Evolutionary conservation across 2,329 filamentous ascomycete species (phyloP).

Genomic region (Mycocentrospora acerina): DNA sequence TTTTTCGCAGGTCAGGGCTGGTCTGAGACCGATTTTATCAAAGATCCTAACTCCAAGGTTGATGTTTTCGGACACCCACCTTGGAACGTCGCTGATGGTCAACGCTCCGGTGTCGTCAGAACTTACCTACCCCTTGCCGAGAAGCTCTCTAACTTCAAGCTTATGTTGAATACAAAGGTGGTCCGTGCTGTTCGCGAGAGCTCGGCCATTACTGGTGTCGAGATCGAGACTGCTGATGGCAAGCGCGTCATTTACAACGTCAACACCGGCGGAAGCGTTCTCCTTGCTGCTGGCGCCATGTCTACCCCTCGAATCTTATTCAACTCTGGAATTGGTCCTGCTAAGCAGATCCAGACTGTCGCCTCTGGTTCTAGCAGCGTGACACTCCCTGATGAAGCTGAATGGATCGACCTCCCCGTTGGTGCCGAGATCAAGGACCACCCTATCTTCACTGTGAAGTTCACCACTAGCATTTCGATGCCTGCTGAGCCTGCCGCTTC

Average conservation of each 20-base stretch:
- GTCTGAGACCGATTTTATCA: conserved; percentile 63
- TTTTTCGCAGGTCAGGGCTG: conserved; percentile 64
- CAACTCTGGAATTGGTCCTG: conserved; percentile 67
- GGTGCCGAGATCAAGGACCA: conserved; percentile 47
- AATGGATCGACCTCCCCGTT: conserved; percentile 55
- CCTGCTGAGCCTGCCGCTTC: conserved; percentile 20
- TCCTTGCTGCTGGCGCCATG: conserved; percentile 68
- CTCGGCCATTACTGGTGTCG: conserved; percentile 63
- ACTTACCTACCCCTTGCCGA: conserved; percentile 68
- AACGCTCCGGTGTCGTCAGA: conserved; percentile 67
- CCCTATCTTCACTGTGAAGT: conserved; percentile 39
- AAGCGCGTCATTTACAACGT: conserved; percentile 56
- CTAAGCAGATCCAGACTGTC: conserved; percentile 49
- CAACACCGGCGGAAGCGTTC: conserved; percentile 61
- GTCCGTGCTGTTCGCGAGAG: conserved; percentile 64
- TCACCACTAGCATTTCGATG: conserved; percentile 26
- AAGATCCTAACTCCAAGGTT: conserved; percentile 61
- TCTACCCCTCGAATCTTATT: conserved; percentile 68
- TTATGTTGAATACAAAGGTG: conserved; percentile 67
- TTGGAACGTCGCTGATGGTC: conserved; percentile 65
- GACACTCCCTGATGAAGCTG: conserved; percentile 44
- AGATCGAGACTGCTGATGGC: conserved; percentile 50
- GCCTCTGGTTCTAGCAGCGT: conserved; percentile 42
- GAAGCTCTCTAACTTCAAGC: conserved; percentile 62
- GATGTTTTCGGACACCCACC: conserved; percentile 62